Evolutionary conservation across 2,329 filamentous ascomycete species (phyloP).

Genomic region (Neofusicoccum laricinum): DNA sequence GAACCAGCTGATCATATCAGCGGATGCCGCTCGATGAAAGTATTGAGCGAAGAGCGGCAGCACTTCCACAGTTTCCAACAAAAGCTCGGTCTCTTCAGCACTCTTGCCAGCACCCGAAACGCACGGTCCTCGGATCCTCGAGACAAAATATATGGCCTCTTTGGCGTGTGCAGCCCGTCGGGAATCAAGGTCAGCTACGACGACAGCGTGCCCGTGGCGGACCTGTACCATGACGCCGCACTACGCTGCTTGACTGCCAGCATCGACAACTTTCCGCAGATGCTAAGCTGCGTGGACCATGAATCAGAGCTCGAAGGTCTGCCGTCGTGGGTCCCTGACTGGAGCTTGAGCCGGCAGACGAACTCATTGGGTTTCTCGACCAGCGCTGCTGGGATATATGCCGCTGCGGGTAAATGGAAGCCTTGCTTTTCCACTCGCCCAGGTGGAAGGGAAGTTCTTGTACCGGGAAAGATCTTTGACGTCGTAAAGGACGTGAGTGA

Average conservation of each 20-base stretch:
- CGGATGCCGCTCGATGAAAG: constrained; percentile 10
- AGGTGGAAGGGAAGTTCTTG: accelerated
- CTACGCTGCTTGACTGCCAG: constrained; percentile 5
- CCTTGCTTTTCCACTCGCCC: not conserved
- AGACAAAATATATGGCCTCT: constrained; percentile 27
- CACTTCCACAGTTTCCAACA: not conserved
- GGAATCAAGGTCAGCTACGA: constrained; percentile 22
- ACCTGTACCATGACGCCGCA: not conserved
- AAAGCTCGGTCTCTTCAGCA: constrained; percentile 12
- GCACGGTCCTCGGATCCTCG: constrained; percentile 23
- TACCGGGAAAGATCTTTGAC: not conserved
- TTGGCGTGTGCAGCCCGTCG: constrained; percentile 20
- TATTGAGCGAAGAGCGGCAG: constrained; percentile 20
- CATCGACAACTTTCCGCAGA: constrained; percentile 14
- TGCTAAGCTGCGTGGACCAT: constrained; percentile 26
- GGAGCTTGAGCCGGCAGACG: constrained; percentile 23
- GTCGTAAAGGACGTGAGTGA: not conserved
- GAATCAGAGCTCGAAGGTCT: constrained; percentile 15
- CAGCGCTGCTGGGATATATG: constrained; percentile 22
- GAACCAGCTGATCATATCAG: not conserved
- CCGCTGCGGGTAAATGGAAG: constrained; percentile 14
- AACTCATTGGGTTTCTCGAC: constrained; percentile 24
- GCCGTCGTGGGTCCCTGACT: constrained; percentile 28
- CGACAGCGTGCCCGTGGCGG: not conserved
- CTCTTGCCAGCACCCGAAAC: constrained; percentile 23